phyloP scores from a whole-genome alignment of 495 filamentous ascomycete species.

The Xylaria acuta region DNA sequence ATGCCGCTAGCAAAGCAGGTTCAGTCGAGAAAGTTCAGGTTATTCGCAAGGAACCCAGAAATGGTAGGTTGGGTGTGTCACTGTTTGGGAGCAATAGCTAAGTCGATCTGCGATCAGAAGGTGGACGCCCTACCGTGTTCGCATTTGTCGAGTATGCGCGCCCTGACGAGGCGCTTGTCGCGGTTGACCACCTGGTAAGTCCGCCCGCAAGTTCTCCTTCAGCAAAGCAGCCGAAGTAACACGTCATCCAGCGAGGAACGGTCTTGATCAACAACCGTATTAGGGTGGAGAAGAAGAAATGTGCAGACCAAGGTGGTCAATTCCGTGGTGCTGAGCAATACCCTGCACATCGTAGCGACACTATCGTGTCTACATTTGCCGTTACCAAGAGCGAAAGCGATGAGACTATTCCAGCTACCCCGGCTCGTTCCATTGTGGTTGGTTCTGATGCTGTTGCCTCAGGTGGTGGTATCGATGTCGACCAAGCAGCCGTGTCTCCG shows the following conservation, averaged over 20 bases:
- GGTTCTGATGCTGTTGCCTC: constrained; percentile 2
- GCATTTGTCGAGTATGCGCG: constrained; percentile 60
- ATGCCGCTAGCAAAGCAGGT: constrained; percentile 50
- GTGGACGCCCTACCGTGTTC: constrained; percentile 46
- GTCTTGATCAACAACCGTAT: constrained; percentile 53
- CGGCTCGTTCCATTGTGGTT: constrained; percentile 17
- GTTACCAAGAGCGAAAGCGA: background rate
- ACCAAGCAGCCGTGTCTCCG: constrained; percentile 12
- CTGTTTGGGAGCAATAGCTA: constrained; percentile 11
- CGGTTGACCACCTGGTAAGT: constrained; percentile 43
- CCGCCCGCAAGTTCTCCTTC: background rate
- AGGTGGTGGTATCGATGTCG: constrained; percentile 5
- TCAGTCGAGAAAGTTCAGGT: constrained; percentile 49
- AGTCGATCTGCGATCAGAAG: constrained; percentile 26
- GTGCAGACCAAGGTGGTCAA: constrained; percentile 56
- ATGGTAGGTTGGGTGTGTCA: constrained; percentile 38
- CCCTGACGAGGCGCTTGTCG: constrained; percentile 44
- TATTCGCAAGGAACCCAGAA: constrained; percentile 44
- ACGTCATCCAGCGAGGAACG: constrained; percentile 12
- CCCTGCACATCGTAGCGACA: background rate
- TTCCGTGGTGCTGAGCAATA: constrained; percentile 12
- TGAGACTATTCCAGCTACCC: constrained; percentile 13
- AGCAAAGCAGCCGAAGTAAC: background rate
- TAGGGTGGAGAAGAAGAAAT: constrained; percentile 81
- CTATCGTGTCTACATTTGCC: constrained; percentile 3